Base-by-base conservation (phyloP, 2,329 filamentous ascomycete genomes). In the Tolypocladium tundrense region DNA sequence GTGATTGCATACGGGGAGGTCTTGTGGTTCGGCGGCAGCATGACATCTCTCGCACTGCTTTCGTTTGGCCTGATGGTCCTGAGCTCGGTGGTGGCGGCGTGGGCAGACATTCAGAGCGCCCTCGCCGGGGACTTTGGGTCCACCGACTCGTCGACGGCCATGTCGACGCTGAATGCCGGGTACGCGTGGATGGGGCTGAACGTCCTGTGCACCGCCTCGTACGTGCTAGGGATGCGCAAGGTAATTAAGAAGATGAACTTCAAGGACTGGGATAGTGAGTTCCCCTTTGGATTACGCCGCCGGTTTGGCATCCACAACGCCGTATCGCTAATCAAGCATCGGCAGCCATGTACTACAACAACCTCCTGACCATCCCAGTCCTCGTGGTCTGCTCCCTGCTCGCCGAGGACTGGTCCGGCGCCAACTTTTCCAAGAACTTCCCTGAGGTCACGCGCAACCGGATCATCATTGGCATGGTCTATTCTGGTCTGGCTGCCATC, bases 221-320 rank as follows among this genome's bases (percentile, higher is more conserved):
- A 96, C 67, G 80, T 97, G 53, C 77, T 99, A 61, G 84, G 88
- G 65, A 97, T 97, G 93, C 88, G 93, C 71, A 97, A 97, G 82
- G 88, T 95, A 64, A 97, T 99, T 73, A 97, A 97, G 87, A 85
- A 95, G 77, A 97, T 96, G 79, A 97, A 96, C 81, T 97, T 99
- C 79, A 97, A 96, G 82, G 94, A 97, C 73, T 97, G 95, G 80
- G 94, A 99, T 74, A 96, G 93, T 97, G 82, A 77, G 93, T 86
- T 50, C 53, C n/a, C 33, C 16, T 19, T 11, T 19, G 16, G 27
- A 16, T 31, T 19, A 4, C 16, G 45, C 45, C 16, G 7, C 9
- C 27, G 27, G 27, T 33, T 35, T 33, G 27, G 9, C 24, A 19
- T 31, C 43, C 19, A 14, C 6, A 31, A 31, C 6, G 24, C 43